Evolutionary conservation across 768 basidiomycete species (phyloP).

Genomic region (Trametes meyenii): DNA sequence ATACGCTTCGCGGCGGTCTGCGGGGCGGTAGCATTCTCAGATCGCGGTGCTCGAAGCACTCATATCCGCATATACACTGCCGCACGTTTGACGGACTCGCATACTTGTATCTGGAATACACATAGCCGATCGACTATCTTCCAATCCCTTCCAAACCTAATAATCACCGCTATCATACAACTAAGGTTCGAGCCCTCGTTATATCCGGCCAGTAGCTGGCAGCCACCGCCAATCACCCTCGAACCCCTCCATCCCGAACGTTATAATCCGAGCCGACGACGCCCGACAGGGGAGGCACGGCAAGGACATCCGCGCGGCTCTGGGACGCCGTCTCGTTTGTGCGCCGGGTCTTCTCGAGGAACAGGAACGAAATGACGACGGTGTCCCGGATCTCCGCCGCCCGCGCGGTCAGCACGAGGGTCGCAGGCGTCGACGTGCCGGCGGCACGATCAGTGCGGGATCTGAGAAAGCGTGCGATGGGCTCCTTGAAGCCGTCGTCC

Average conservation of each 20-base stretch:
- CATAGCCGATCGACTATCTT: no score
- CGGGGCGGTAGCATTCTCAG: no score
- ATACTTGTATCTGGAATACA: no score
- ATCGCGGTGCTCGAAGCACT: no score
- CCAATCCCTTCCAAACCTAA: no score
- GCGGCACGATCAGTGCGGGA: constrained; percentile 30
- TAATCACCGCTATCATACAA: not conserved
- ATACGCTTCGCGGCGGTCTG: not conserved
- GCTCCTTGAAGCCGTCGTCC: constrained; percentile 35
- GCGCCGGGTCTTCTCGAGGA: constrained; percentile 45
- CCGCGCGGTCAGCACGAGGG: constrained; percentile 36
- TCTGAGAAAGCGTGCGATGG: constrained; percentile 42
- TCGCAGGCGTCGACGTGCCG: constrained; percentile 35
- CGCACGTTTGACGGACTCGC: no score
- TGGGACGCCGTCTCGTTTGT: constrained; percentile 34
- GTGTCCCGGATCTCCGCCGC: constrained; percentile 42
- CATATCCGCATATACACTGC: no score
- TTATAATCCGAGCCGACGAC: constrained; percentile 8
- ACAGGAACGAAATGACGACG: constrained; percentile 44
- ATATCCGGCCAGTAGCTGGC: not conserved
- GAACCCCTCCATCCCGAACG: constrained; percentile 10
- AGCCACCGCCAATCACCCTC: not conserved
- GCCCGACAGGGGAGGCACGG: constrained; percentile 7
- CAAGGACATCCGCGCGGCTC: constrained; percentile 24
- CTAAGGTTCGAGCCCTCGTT: not conserved